A percentile compares a stretch with the other conserved stretches of the same genome.
These are phyloP conservation scores for Cryphonectria parasitica DNA, from an alignment of 2,329 filamentous ascomycete genomes.

Conservation along the genomic window DNA sequence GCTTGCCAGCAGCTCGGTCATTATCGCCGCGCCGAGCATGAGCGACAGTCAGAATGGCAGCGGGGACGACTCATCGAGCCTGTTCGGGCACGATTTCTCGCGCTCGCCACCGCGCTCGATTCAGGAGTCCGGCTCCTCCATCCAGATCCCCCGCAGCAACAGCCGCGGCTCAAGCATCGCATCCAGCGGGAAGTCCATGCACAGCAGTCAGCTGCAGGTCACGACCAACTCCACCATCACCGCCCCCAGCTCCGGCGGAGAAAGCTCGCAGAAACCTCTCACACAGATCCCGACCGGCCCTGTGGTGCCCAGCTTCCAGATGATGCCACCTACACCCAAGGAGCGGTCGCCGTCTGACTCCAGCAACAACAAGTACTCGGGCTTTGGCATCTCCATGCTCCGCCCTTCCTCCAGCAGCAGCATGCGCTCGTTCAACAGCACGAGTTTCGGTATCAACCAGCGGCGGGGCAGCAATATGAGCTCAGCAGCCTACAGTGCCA, in stretches of 20 bases:
- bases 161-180: slow-evolving; percentile 60
- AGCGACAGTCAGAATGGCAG: slow-evolving; percentile 47
- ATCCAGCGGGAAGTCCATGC: slow-evolving; percentile 49
- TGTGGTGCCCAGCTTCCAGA: slow-evolving; percentile 46
- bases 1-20: slow-evolving; percentile 75
- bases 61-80: slow-evolving; percentile 61
- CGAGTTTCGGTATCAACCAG: slow-evolving; percentile 28
- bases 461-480: slow-evolving; percentile 29
- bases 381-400: slow-evolving; percentile 32
- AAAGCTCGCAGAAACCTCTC: slow-evolving; percentile 29
- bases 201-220: slow-evolving; percentile 32
- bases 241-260: slow-evolving; percentile 35
- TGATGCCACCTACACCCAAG: slow-evolving; percentile 50
- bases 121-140: slow-evolving; percentile 53
- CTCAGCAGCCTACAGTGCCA: slow-evolving; percentile 11
- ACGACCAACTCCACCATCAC: slow-evolving; percentile 20
- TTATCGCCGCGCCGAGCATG: slow-evolving; percentile 54
- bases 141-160: slow-evolving; percentile 47
- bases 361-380: slow-evolving; percentile 23
- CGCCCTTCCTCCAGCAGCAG: slow-evolving; percentile 28
- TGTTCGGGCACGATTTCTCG: slow-evolving; percentile 59
- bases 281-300: slow-evolving; percentile 28
- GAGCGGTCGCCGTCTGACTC: slow-evolving; percentile 30
- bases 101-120: slow-evolving; percentile 61
- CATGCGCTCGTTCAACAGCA: slow-evolving; percentile 31